Evolutionary conservation across 2,329 filamentous ascomycete species (phyloP), one percentile per base, ranked within the genome.

Genomic region (Colletotrichum sansevieriae): DNA sequence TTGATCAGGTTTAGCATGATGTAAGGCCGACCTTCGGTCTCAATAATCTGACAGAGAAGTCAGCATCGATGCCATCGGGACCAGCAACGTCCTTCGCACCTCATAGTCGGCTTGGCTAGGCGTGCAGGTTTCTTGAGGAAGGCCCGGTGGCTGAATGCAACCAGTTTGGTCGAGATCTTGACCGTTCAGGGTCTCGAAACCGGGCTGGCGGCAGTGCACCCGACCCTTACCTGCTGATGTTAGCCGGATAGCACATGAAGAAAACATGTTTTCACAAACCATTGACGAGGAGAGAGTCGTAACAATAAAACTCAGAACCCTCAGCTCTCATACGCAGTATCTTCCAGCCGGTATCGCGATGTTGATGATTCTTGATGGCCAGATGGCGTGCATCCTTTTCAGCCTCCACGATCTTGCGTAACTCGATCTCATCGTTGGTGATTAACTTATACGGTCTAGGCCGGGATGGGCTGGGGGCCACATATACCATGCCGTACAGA

Each of bases 201-300:
- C 66, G 3, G 62, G 49, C 12, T 69, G 66, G 9, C 66, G 72
- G 11, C 73, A 74, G 13, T 73, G 72, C 7, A 73, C 71, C 10
- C 73, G 71, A 7, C 73, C 73, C 59, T 74, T 74, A 12, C 73
- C 73, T 72, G 18, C 1, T 11, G n/a, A 35, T 15, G n/a, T 55
- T 55, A 55, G 52, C 52, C 10, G 33, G 25, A 25, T 25, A 25
- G 5, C 25, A 55, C 33, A 22, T 35, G 15, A 22, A 33, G 15
- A 15, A 2, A 52, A 44, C 7, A 15, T 13, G 10, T 41, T 9
- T 13, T 35, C 33, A 22, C 71, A 25, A 13, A 72, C 73, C 71
- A n/a, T 74, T 75, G 20, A 74, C 72, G 6, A 74, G 56, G 2
- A 75, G 54, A 1, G 73, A 74, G 46, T 75, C 72, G 20, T 73